Evolutionary conservation across 2,329 filamentous ascomycete genomes (phyloP), one percentile per base, ranked within the genome.

Genomic region (Epichloe baconii): DNA sequence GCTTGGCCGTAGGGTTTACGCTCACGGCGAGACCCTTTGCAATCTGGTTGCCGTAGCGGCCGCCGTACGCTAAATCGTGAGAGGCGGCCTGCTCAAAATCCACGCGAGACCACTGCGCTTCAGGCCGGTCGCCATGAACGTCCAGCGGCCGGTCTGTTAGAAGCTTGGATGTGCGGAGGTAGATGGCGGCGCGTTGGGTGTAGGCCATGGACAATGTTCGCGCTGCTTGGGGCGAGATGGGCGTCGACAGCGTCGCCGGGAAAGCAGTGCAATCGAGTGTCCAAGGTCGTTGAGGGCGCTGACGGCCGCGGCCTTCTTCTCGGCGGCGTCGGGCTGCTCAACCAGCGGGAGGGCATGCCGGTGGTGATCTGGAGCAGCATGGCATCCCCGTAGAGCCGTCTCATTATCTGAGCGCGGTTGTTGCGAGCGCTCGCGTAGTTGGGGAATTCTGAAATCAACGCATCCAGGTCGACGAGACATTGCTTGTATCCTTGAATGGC

Each of bases 401-500:
- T 70, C 34, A 77, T 59, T 8, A 83, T 74, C 64, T 90, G 86
- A 3, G 83, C 86, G 47, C 85, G 76, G 65, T 91, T 90, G 63
- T 88, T 85, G 52, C 80, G 77, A 5, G 81, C 83, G 55, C 83
- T 86, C 21, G 85, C 84, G 64, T 90, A 90, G 35, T 69, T 66
- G 3, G 85, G 83, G 49, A 79, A 63, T 23, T 76, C 66, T 2
- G 69, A 60, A 41, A 88, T 77, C 35, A 88, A 70, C 2, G 65
- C 61, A 34, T 74, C 72, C 5, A 90, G 68, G 5, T 69, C 65
- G 10, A 64, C 62, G 17, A 82, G 64, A 49, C 72, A 73, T 37
- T 65, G 54, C 26, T 65, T 68, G 58, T 81, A 83, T 40, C 68
- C 69, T 2, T 66, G 59, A 34, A 71, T 58, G 4, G 72, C 66